Evolutionary conservation across 495 filamentous ascomycete species (phyloP).

Genomic region (Sordaria brevicollis): DNA sequence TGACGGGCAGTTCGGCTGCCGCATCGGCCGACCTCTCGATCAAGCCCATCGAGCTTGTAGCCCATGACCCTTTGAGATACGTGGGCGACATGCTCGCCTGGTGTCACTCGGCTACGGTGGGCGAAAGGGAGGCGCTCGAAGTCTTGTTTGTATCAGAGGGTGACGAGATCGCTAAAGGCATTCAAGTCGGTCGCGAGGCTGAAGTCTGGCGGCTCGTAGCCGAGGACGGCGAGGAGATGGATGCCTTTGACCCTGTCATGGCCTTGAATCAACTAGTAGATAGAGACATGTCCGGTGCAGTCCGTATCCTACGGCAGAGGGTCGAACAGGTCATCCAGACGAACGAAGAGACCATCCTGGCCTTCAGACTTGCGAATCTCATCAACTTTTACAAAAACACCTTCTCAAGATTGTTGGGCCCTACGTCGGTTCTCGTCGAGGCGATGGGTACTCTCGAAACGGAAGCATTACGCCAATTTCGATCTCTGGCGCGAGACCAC

Average conservation of each 20-base stretch:
- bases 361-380: slow-evolving; percentile 83
- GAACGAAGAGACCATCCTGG: slow-evolving; percentile 78
- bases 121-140: slow-evolving; percentile 87
- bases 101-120: slow-evolving; percentile 87
- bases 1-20: slow-evolving; percentile 57
- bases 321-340: slow-evolving; percentile 86
- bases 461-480: slow-evolving; percentile 75
- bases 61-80: slow-evolving; percentile 87
- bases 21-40: slow-evolving; percentile 40
- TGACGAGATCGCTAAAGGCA: slow-evolving; percentile 78
- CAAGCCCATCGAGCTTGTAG: slow-evolving; percentile 89
- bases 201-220: slow-evolving; percentile 68
- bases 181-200: slow-evolving; percentile 74
- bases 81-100: slow-evolving; percentile 97
- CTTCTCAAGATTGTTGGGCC: slow-evolving; percentile 67
- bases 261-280: slow-evolving; percentile 83
- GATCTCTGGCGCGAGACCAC: slow-evolving; percentile 66
- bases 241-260: slow-evolving; percentile 67
- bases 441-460: slow-evolving; percentile 56
- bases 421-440: slow-evolving; percentile 58
- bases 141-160: slow-evolving; percentile 83
- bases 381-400: slow-evolving; percentile 82
- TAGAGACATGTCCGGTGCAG: slow-evolving; percentile 70
- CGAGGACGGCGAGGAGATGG: slow-evolving; percentile 44
- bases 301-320: slow-evolving; percentile 66